A percentile compares a stretch with the other conserved stretches of the same genome.
Conservation (phyloP, 495 filamentous ascomycete genomes). For the Daldinia bambusicola region DNA sequence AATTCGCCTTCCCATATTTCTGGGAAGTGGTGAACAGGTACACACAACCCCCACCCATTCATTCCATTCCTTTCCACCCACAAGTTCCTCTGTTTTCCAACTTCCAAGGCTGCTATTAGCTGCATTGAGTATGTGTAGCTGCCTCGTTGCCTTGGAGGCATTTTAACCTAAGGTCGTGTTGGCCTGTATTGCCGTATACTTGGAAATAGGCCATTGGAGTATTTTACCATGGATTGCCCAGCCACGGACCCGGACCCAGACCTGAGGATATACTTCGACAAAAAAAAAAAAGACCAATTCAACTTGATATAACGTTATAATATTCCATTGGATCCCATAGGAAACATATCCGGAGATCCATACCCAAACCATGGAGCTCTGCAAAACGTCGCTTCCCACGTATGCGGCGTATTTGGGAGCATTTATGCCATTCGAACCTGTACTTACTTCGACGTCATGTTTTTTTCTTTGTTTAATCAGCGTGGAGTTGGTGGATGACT, state of each 20-base stretch:
- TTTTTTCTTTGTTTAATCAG: constrained; percentile 47
- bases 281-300: constrained; percentile 23
- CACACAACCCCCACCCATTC: constrained; percentile 52
- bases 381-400: constrained; percentile 16
- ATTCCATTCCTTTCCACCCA: constrained; percentile 59
- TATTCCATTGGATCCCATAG: constrained; percentile 31
- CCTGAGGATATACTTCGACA: constrained; percentile 36
- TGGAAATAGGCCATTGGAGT: constrained; percentile 27
- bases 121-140: constrained; percentile 38
- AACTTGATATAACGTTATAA: constrained; percentile 45
- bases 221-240: constrained; percentile 28
- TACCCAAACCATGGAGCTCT: constrained; percentile 28
- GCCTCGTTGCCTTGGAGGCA: constrained; percentile 14
- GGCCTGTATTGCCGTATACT: constrained; percentile 33
- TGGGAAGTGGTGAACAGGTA: constrained; percentile 58
- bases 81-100: constrained; percentile 58
- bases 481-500: constrained; percentile 49
- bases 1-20: constrained; percentile 56
- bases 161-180: constrained; percentile 34
- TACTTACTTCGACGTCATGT: constrained; percentile 45
- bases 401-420: constrained; percentile 6
- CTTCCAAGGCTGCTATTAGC: constrained; percentile 62
- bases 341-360: constrained; percentile 30
- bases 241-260: constrained; percentile 20
- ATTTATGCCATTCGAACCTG: constrained; percentile 35